Evolutionary conservation across 192 early-diverging fungal species (phyloP).

Genomic region (Linnemannia zychae): DNA sequence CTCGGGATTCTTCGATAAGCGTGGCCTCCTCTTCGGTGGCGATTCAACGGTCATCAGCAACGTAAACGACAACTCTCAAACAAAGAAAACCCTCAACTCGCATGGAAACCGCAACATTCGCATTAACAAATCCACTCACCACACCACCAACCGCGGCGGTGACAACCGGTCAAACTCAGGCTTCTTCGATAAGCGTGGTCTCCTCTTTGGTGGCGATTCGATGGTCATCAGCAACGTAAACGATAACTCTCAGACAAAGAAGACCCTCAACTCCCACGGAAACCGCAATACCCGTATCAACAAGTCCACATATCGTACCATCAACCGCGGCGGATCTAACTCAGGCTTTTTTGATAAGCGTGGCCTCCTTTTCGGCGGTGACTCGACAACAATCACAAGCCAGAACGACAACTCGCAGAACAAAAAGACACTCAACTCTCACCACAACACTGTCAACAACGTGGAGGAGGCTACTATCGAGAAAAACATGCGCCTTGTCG

Average conservation of each 20-base stretch:
- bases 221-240: constrained; percentile 32
- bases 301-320: background rate
- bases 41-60: constrained; percentile 5
- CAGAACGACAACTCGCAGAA: constrained; percentile 29
- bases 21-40: constrained; percentile 12
- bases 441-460: background rate
- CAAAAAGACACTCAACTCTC: constrained; percentile 19
- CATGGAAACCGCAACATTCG: constrained; percentile 5
- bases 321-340: background rate
- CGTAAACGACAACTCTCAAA: constrained; percentile 15
- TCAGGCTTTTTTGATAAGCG: background rate
- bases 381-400: constrained; percentile 26
- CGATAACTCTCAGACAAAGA: constrained; percentile 21
- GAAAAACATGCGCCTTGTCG: background rate
- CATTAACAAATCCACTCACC: background rate
- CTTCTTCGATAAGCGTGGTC: background rate
- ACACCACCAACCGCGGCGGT: background rate
- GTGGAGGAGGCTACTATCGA: background rate
- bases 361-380: constrained; percentile 11
- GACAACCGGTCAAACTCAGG: background rate
- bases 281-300: constrained; percentile 14
- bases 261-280: constrained; percentile 22
- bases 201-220: constrained; percentile 19
- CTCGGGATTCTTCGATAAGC: background rate
- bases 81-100: constrained; percentile 13